phyloP scores from a whole-genome alignment of 306 rosid species.

The Fragaria ananassa region DNA sequence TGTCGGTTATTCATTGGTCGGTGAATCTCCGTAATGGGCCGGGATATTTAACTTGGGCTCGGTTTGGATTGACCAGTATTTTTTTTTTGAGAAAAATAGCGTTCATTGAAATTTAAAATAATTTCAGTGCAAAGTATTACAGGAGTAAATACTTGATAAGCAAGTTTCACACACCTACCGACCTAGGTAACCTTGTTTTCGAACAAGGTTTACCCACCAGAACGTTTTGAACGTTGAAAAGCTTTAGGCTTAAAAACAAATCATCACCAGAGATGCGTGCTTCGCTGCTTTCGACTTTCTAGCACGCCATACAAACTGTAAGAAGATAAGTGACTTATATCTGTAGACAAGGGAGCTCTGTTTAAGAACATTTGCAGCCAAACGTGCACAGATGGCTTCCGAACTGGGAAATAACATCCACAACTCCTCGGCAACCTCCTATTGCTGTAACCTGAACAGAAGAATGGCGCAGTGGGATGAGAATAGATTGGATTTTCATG shows the following conservation, averaged over 20 bases:
- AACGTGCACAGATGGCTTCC: conserved; percentile 96
- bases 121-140: not conserved
- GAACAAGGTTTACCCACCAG: not conserved
- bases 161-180: not conserved
- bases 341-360: not conserved
- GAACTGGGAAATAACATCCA: conserved; percentile 83
- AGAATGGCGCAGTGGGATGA: conserved; percentile 11
- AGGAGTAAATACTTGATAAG: not conserved
- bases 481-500: not conserved
- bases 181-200: too few species aligned
- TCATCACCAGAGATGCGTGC: not conserved
- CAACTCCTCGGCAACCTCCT: conserved; percentile 87
- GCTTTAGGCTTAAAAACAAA: not conserved
- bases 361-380: conserved; percentile 45
- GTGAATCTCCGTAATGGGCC: not conserved
- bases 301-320: conserved; percentile 1
- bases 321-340: not conserved
- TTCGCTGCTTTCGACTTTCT: not conserved
- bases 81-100: too few species aligned
- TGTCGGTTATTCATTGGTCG: not conserved
- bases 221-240: not conserved
- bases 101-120: too few species aligned
- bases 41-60: not conserved
- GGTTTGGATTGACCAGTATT: not conserved
- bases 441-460: conserved; percentile 72